Evolutionary conservation across 192 early-diverging fungal genomes (phyloP).

Genomic region (Backusella parvicylindrica): DNA sequence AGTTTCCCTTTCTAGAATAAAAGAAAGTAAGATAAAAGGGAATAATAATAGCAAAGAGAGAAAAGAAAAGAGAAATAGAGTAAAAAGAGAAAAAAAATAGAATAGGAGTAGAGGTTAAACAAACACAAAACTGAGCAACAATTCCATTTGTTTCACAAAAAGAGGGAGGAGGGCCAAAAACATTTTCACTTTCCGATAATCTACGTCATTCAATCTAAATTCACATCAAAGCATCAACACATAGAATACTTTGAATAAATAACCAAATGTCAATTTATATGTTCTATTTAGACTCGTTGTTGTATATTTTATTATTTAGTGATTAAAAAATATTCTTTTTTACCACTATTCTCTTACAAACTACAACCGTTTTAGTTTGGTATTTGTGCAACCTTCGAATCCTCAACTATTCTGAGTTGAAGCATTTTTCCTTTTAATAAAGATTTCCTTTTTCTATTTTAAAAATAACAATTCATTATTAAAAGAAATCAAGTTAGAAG

Average conservation of each 20-base stretch:
- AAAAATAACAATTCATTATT: background rate
- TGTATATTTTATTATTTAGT: background rate
- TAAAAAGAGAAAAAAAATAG: background rate
- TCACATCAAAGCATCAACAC: background rate
- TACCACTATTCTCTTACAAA: background rate
- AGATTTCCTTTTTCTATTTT: background rate
- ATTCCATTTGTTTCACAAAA: background rate
- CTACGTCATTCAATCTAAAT: background rate
- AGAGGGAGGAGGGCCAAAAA: background rate
- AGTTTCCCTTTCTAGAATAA: background rate
- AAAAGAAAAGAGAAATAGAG: background rate
- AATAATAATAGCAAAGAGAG: background rate
- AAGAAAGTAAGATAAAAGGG: background rate
- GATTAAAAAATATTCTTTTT: background rate
- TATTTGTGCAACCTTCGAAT: background rate
- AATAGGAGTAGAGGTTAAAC: constrained; percentile 3
- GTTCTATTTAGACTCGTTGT: no score
- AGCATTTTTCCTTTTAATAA: background rate
- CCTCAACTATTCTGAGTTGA: background rate
- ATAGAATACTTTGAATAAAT: background rate
- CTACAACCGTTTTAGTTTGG: background rate
- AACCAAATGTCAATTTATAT: background rate
- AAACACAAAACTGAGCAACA: constrained; percentile 1
- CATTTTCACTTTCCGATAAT: background rate
- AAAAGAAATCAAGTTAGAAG: background rate